These are phyloP conservation scores for Candida khao-thaluensis DNA, from an alignment of 805 yeast genomes.

Conservation along the genomic window DNA sequence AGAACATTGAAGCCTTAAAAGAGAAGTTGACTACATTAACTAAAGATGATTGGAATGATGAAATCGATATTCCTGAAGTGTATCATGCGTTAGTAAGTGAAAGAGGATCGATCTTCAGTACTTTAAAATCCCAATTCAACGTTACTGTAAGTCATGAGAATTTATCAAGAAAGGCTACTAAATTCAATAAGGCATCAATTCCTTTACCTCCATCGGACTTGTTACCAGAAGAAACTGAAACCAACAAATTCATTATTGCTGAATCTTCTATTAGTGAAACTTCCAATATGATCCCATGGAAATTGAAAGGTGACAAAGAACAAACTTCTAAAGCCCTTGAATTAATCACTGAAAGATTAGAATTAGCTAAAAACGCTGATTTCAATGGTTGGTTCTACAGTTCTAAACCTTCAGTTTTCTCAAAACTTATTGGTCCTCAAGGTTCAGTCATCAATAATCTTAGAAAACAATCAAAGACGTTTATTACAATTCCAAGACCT, in stretches of 20 bases:
- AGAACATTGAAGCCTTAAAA: slow-evolving; percentile 60
- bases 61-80: slow-evolving; percentile 55
- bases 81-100: slow-evolving; percentile 63
- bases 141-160: slow-evolving; percentile 63
- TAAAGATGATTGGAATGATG: slow-evolving; percentile 55
- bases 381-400: slow-evolving; percentile 63
- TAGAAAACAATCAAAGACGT: slow-evolving; percentile 56
- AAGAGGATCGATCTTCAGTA: slow-evolving; percentile 61
- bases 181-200: slow-evolving; percentile 42
- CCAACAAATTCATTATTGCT: slow-evolving; percentile 48
- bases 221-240: slow-evolving; percentile 39
- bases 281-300: slow-evolving; percentile 55
- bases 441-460: slow-evolving; percentile 66
- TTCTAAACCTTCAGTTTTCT: slow-evolving; percentile 50
- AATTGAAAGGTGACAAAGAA: slow-evolving; percentile 54
- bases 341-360: slow-evolving; percentile 50
- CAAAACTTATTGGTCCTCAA: slow-evolving; percentile 71
- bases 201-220: slow-evolving; percentile 49
- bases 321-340: slow-evolving; percentile 53
- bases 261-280: slow-evolving; percentile 10
- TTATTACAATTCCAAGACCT: slow-evolving; percentile 63
- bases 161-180: slow-evolving; percentile 47
- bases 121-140: slow-evolving; percentile 49
- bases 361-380: slow-evolving; percentile 44
- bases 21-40: slow-evolving; percentile 59